Evolutionary conservation across 495 filamentous ascomycete species (phyloP).

Genomic region (Lindgomyces ingoldianus): DNA sequence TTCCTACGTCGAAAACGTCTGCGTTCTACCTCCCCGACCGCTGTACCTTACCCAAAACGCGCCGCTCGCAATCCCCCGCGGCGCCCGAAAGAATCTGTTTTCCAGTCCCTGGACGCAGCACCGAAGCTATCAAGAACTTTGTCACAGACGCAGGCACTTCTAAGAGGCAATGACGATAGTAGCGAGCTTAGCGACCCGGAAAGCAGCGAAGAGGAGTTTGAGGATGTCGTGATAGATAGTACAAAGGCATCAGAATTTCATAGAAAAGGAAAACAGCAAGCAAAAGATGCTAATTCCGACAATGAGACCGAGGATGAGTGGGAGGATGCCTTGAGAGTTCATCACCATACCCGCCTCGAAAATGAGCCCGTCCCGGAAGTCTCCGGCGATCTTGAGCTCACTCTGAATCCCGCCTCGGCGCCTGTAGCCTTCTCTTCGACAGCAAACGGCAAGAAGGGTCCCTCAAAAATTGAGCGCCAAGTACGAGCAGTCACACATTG

Average conservation of each 20-base stretch:
- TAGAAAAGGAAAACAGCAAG: conserved; percentile 11
- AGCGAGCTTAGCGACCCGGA: conserved; percentile 65
- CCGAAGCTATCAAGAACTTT: conserved; percentile 51
- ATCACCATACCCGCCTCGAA: conserved; percentile 34
- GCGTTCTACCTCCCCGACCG: conserved; percentile 33
- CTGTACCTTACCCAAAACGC: conserved; percentile 32
- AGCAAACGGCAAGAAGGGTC: conserved; percentile 71
- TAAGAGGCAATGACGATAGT: conserved; percentile 56
- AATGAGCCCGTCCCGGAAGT: conserved; percentile 23
- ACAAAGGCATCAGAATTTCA: not conserved
- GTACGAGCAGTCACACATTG: conserved; percentile 79
- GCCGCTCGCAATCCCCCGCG: conserved; percentile 2
- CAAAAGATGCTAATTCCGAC: conserved; percentile 46
- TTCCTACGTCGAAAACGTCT: conserved; percentile 41
- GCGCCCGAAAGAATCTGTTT: conserved; percentile 45
- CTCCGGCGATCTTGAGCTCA: conserved; percentile 72
- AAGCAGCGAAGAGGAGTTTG: conserved; percentile 55
- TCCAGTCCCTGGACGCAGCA: conserved; percentile 66
- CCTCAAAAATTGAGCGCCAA: conserved; percentile 76
- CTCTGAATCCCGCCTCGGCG: conserved; percentile 47
- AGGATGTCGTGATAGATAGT: conserved; percentile 53
- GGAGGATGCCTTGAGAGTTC: conserved; percentile 68
- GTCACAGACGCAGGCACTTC: conserved; percentile 52
- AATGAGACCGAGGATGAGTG: conserved; percentile 68
- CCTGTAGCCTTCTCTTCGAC: conserved; percentile 52